Evolutionary conservation across 345 rosid genomes (phyloP).

Genomic region (Camelina neglecta): DNA sequence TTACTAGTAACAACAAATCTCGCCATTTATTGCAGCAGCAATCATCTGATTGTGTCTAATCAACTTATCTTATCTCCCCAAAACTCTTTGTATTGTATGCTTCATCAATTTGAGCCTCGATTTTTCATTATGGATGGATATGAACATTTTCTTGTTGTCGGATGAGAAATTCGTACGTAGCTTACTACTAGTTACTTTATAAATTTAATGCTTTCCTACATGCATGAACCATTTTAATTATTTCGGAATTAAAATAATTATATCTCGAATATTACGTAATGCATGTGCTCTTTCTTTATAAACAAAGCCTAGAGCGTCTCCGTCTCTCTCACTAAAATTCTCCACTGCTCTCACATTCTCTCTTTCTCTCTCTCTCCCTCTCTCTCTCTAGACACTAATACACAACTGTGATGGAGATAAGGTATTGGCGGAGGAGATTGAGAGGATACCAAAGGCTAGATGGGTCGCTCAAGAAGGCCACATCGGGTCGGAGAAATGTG

Average conservation of each 20-base stretch:
- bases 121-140: slow-evolving; percentile 10
- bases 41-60: background rate
- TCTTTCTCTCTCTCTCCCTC: background rate
- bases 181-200: background rate
- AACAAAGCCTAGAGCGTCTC: slow-evolving; percentile 24
- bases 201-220: slow-evolving; percentile 13
- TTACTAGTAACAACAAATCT: background rate
- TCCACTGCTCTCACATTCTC: background rate
- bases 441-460: slow-evolving; percentile 57
- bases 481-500: slow-evolving; percentile 18
- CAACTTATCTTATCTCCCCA: background rate
- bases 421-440: slow-evolving; percentile 48
- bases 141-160: slow-evolving; percentile 14
- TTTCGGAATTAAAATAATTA: background rate
- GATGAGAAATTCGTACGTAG: slow-evolving; percentile 23
- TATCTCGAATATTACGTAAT: slow-evolving; percentile 23
- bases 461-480: slow-evolving; percentile 34
- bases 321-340: slow-evolving; percentile 26
- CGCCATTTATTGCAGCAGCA: slow-evolving; percentile 35
- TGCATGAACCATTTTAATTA: background rate
- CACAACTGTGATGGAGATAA: slow-evolving; percentile 29
- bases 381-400: background rate
- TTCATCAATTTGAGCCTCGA: slow-evolving; percentile 17
- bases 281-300: slow-evolving; percentile 34
- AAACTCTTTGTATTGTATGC: background rate